phyloP scores from a whole-genome alignment of 1,284 basidiomycete genomes.

The Cutaneotrichosporon mucoides region DNA sequence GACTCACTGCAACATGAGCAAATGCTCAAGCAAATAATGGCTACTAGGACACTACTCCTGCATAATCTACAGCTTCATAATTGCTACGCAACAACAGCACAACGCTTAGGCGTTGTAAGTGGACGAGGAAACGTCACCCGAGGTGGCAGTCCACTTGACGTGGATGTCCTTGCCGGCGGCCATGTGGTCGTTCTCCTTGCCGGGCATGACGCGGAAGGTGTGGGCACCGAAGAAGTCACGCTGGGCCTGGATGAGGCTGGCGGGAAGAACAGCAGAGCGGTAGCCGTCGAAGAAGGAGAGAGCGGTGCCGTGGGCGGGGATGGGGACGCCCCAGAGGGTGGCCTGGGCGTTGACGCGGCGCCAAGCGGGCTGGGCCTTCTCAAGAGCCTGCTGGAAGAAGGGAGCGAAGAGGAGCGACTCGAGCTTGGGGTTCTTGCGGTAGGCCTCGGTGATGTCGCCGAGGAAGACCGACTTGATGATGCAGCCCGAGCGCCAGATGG shows the following conservation, averaged over 20 bases:
- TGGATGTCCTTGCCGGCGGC: slow-evolving; percentile 78
- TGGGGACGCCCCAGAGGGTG: slow-evolving; percentile 95
- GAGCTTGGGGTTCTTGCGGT: slow-evolving; percentile 77
- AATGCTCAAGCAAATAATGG: too few relatives aligned
- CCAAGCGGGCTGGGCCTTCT: slow-evolving; percentile 96
- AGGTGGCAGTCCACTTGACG: slow-evolving; percentile 55
- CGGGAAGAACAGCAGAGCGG: slow-evolving; percentile 77
- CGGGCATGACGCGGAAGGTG: slow-evolving; percentile 86
- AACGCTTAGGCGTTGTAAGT: slow-evolving; percentile 76
- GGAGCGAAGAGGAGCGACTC: slow-evolving; percentile 94
- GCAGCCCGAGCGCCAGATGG: slow-evolving; percentile 99
- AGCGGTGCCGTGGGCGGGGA: slow-evolving; percentile 92
- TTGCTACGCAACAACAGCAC: not conserved
- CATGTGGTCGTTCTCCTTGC: slow-evolving; percentile 79
- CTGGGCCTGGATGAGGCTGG: slow-evolving; percentile 92
- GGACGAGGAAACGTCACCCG: slow-evolving; percentile 67
- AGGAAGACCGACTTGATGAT: slow-evolving; percentile 98
- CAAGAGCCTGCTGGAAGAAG: slow-evolving; percentile 97
- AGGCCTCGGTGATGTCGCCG: slow-evolving; percentile 86
- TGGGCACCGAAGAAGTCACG: slow-evolving; percentile 63
- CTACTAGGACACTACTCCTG: not conserved
- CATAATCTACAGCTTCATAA: slow-evolving; percentile 2
- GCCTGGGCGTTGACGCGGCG: slow-evolving; percentile 95
- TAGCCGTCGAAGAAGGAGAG: slow-evolving; percentile 99
- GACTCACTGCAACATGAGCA: too few relatives aligned